Conservation (phyloP, 805 yeast species). For the Ogataea minuta region DNA sequence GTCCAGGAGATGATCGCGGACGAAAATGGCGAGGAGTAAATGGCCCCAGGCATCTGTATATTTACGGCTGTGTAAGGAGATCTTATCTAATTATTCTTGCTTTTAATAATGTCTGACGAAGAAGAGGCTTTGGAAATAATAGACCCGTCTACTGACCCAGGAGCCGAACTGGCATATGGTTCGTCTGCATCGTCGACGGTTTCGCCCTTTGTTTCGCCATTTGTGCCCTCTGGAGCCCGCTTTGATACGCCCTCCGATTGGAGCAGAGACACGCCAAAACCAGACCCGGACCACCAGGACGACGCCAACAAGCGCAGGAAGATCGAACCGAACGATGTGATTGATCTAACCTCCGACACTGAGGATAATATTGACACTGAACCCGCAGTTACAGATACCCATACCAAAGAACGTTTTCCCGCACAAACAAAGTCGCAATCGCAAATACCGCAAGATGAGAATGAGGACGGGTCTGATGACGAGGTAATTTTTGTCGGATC, state of each 20-base stretch:
- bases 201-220: slow-evolving; percentile 1
- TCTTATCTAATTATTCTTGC: neutral
- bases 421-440: neutral
- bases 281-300: too few relatives aligned
- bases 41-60: neutral
- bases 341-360: slow-evolving; percentile 19
- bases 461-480: slow-evolving; percentile 6
- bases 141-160: neutral
- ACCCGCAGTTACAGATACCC: neutral
- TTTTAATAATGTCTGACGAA: slow-evolving; percentile 2
- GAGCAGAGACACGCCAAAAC: neutral
- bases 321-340: slow-evolving; percentile 7
- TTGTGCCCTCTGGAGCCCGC: neutral
- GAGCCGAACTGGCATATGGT: neutral
- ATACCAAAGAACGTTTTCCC: too few relatives aligned
- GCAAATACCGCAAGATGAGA: neutral
- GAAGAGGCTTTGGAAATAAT: neutral
- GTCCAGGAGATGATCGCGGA: slow-evolving; percentile 48
- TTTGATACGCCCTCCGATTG: neutral
- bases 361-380: slow-evolving; percentile 8
- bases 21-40: slow-evolving; percentile 53
- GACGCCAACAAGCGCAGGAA: neutral
- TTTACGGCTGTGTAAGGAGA: neutral
- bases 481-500: slow-evolving; percentile 17
- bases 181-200: neutral